Evolutionary conservation across 2,329 filamentous ascomycete species (phyloP).

Genomic region (Claviceps digitariae): DNA sequence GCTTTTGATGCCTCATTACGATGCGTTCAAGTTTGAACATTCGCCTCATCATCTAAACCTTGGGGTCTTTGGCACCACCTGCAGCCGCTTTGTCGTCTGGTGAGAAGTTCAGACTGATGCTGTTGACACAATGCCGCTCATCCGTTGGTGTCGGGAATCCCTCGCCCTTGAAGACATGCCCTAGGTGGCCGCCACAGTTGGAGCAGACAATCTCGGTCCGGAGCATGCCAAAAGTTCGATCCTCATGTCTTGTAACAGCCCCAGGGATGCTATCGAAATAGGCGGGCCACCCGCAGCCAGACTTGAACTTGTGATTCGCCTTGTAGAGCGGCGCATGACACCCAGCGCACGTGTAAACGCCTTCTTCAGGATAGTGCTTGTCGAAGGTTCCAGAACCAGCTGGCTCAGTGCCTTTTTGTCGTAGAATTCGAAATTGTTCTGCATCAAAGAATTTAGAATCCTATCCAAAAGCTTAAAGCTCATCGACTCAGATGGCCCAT

Average conservation of each 20-base stretch:
- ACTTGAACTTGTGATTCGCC: constrained; percentile 89
- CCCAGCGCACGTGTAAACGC: constrained; percentile 77
- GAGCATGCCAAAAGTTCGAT: constrained; percentile 65
- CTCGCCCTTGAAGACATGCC: constrained; percentile 92
- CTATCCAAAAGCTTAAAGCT: neutral
- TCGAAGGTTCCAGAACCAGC: constrained; percentile 73
- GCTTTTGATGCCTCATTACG: too few relatives aligned
- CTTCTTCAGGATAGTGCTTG: constrained; percentile 63
- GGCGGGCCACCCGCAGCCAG: constrained; percentile 92
- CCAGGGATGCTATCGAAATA: constrained; percentile 94
- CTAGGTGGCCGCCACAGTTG: constrained; percentile 87
- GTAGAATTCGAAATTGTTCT: constrained; percentile 94
- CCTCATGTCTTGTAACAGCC: constrained; percentile 70
- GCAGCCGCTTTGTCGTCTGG: constrained; percentile 42
- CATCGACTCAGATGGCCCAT: neutral
- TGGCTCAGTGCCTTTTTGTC: constrained; percentile 81
- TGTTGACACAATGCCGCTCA: constrained; percentile 96
- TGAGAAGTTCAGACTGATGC: constrained; percentile 73
- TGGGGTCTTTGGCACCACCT: constrained; percentile 20
- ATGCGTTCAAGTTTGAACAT: too few relatives aligned
- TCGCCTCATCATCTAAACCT: constrained; percentile 14
- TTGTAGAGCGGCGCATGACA: constrained; percentile 85
- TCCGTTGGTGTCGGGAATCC: constrained; percentile 75
- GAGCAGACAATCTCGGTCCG: constrained; percentile 88
- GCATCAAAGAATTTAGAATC: constrained; percentile 6